Percentiles rank a stretch among this genome's conserved stretches.
phyloP scores from a whole-genome alignment of 768 basidiomycete genomes.

The Rhizopogon rudus region DNA sequence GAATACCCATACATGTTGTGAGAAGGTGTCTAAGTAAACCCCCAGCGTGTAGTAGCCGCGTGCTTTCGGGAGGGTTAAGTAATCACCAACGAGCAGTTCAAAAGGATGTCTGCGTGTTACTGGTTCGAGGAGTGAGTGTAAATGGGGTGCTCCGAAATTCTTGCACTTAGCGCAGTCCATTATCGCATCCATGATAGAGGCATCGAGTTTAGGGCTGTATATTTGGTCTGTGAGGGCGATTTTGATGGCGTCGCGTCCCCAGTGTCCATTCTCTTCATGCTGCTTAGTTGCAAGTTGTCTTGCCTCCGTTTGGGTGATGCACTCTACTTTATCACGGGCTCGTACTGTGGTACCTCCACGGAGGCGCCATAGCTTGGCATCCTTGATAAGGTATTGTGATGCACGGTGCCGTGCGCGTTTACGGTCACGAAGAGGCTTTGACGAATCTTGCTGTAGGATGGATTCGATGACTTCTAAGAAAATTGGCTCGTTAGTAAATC shows the following conservation, averaged over 20 bases:
- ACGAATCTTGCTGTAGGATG: no score
- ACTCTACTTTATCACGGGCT: constrained; percentile 2
- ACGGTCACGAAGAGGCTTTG: no score
- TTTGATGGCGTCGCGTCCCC: constrained; percentile 30
- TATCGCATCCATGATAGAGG: constrained; percentile 11
- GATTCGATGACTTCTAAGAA: no score
- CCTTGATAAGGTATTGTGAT: no score
- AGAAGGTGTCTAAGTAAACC: constrained; percentile 14
- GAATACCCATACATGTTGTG: constrained; percentile 22
- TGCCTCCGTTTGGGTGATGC: constrained; percentile 4
- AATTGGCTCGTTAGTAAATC: no score
- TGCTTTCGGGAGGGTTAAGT: constrained; percentile 16
- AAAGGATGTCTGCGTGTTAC: constrained; percentile 17
- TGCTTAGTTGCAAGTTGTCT: not conserved
- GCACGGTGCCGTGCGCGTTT: no score
- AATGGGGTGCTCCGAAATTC: constrained; percentile 12
- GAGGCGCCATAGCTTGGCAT: no score
- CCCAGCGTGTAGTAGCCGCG: constrained; percentile 12
- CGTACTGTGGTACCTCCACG: constrained; percentile 2
- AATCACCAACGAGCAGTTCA: constrained; percentile 18
- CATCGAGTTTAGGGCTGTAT: constrained; percentile 22
- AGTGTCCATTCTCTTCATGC: constrained; percentile 22
- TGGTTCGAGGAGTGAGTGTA: constrained; percentile 17
- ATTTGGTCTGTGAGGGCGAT: constrained; percentile 18
- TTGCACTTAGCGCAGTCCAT: constrained; percentile 4